phyloP scores from a whole-genome alignment of 306 rosid genomes.

The Ormosia semicastrata region DNA sequence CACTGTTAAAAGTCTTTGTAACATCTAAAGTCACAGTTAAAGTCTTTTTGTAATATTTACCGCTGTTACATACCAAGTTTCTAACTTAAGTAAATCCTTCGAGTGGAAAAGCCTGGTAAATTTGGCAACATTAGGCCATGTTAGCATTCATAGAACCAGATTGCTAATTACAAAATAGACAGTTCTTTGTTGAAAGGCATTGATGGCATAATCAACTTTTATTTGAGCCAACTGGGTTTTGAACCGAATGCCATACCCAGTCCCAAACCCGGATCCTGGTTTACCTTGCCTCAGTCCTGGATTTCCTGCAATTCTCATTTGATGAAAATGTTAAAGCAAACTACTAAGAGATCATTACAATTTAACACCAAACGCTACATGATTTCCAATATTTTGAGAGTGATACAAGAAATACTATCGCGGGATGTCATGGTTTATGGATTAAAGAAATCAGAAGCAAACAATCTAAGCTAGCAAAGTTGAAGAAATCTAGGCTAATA shows the following conservation, averaged over 20 bases:
- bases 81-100: not conserved
- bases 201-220: constrained; percentile 55
- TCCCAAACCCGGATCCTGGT: constrained; percentile 64
- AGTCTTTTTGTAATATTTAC: not conserved
- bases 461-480: not conserved
- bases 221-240: constrained; percentile 55
- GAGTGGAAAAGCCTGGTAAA: not conserved
- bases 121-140: not conserved
- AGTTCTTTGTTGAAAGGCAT: constrained; percentile 52
- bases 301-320: constrained; percentile 52
- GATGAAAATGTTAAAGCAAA: not conserved
- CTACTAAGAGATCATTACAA: not conserved
- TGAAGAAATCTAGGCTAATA: not conserved
- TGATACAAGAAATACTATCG: not conserved
- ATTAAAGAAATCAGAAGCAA: not conserved
- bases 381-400: not conserved
- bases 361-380: not conserved
- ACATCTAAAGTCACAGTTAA: not conserved
- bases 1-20: not conserved
- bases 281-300: constrained; percentile 67
- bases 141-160: constrained; percentile 33
- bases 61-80: not conserved
- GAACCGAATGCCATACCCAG: constrained; percentile 62
- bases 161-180: constrained; percentile 58
- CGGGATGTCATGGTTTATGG: not conserved